Conservation (phyloP, 2,329 filamentous ascomycete genomes). For the Verticillium isaacii region DNA sequence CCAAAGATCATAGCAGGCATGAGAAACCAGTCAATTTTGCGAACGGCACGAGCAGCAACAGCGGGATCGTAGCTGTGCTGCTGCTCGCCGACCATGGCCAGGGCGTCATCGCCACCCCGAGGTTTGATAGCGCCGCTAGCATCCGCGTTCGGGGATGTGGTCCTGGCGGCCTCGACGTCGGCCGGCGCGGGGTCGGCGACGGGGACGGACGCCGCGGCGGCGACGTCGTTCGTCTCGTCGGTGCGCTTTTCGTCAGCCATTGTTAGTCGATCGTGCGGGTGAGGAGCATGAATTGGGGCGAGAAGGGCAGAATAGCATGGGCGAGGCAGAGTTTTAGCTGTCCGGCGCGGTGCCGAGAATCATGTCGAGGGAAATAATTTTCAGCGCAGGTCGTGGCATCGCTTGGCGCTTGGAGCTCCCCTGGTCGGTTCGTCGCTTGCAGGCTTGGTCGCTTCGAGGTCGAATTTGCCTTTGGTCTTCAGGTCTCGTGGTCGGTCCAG, state of each 20-base stretch:
- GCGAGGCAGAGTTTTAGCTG: background rate
- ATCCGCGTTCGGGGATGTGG: background rate
- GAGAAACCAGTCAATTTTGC: constrained; percentile 63
- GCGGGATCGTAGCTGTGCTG: constrained; percentile 48
- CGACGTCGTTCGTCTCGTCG: background rate
- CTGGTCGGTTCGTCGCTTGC: background rate
- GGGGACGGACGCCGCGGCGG: background rate
- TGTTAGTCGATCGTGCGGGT: background rate
- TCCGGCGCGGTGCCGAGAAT: background rate
- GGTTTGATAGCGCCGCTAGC: background rate
- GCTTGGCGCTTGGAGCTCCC: background rate
- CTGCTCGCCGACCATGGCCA: constrained; percentile 55
- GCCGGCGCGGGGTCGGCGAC: background rate
- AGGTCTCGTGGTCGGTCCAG: background rate
- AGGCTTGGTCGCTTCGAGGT: background rate
- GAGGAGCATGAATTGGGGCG: background rate
- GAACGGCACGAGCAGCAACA: constrained; percentile 50
- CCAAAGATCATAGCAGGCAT: constrained; percentile 63
- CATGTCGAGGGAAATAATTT: background rate
- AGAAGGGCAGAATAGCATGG: background rate
- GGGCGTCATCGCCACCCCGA: constrained; percentile 39
- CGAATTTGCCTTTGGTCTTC: background rate
- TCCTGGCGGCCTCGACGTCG: constrained; percentile 1
- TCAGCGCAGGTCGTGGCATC: background rate
- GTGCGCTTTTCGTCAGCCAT: constrained; percentile 2